Conservation (phyloP, 768 basidiomycete genomes). For the Amanita subjunquillea region DNA sequence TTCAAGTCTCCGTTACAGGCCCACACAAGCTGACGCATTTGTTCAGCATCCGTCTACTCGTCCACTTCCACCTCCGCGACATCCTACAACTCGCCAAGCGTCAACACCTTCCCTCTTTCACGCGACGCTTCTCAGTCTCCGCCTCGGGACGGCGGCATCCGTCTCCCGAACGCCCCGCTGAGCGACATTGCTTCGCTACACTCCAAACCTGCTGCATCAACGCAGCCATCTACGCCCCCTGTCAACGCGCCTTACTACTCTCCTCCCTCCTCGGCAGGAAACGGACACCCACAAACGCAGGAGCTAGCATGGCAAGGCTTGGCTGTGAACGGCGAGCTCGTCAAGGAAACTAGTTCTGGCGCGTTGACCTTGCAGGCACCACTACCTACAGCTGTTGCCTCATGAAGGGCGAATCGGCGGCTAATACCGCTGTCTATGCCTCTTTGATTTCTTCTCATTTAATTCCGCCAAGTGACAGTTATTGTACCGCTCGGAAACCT, state of each 20-base stretch:
- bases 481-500: neutral
- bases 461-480: neutral
- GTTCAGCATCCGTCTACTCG: constrained; percentile 40
- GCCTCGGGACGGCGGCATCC: constrained; percentile 47
- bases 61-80: constrained; percentile 54
- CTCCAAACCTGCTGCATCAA: constrained; percentile 9
- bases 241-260: constrained; percentile 2
- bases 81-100: constrained; percentile 56
- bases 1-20: constrained; percentile 5
- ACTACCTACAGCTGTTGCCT: constrained; percentile 12
- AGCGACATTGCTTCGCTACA: constrained; percentile 52
- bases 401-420: constrained; percentile 10
- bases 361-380: constrained; percentile 9
- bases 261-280: neutral
- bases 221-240: constrained; percentile 4
- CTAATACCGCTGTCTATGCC: neutral
- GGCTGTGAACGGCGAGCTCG: neutral
- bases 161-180: constrained; percentile 64
- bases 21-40: neutral
- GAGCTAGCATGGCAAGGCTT: constrained; percentile 3
- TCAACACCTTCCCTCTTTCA: constrained; percentile 50
- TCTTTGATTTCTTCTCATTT: neutral
- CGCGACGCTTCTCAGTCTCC: constrained; percentile 44
- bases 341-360: constrained; percentile 4
- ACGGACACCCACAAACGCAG: neutral